Conservation (phyloP, 116 monocot species). For the Dioscorea cayenensis region DNA sequence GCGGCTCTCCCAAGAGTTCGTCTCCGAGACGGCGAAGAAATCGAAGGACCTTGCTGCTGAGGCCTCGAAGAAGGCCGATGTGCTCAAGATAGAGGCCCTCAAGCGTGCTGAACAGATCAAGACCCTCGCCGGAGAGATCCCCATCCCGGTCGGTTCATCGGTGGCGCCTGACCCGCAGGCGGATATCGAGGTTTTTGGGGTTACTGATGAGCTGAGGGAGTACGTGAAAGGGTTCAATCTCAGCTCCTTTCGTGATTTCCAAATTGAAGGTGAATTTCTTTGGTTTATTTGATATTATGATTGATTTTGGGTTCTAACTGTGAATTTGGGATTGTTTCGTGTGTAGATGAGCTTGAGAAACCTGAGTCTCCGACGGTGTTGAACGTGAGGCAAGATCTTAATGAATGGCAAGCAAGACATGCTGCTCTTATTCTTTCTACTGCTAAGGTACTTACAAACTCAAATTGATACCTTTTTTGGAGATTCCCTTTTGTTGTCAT, state of each 20-base stretch:
- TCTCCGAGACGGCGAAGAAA: constrained; percentile 64
- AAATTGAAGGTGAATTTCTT: constrained; percentile 60
- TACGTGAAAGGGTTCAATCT: constrained; percentile 87
- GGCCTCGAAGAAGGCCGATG: constrained; percentile 69
- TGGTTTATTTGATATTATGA: background rate
- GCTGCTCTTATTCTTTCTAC: constrained; percentile 84
- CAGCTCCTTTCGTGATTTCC: constrained; percentile 81
- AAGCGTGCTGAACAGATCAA: constrained; percentile 68
- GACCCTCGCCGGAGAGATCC: constrained; percentile 55
- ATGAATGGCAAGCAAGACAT: constrained; percentile 88
- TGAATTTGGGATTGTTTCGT: background rate
- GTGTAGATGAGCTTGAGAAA: constrained; percentile 64
- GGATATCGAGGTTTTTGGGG: constrained; percentile 69
- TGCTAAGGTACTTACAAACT: constrained; percentile 53
- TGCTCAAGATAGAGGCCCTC: constrained; percentile 43
- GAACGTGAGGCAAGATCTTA: constrained; percentile 89
- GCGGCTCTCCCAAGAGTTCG: constrained; percentile 60
- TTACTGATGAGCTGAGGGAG: constrained; percentile 89
- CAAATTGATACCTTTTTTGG: background rate
- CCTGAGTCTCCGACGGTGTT: constrained; percentile 60
- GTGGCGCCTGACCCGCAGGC: constrained; percentile 1
- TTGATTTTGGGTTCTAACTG: background rate
- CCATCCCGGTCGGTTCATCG: constrained; percentile 16
- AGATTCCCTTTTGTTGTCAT: background rate
- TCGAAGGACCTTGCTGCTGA: constrained; percentile 69